phyloP scores from a whole-genome alignment of 176 grass and related monocot species.

The Aechmea fasciata region DNA sequence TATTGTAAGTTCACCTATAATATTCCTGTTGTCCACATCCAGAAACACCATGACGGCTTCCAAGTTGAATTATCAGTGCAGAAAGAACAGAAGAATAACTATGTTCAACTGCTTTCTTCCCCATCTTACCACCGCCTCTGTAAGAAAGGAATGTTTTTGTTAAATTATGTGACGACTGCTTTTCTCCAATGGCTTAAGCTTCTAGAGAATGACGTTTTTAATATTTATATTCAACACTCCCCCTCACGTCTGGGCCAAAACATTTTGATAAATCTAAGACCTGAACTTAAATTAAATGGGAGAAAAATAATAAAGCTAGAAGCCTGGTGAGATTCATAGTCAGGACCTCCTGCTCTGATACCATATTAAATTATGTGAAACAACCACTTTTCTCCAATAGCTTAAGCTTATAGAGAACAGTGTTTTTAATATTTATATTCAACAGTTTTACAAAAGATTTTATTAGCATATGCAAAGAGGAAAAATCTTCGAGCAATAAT shows the following conservation, averaged over 20 bases:
- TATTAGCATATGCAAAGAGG: background rate
- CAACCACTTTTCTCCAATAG: too few relatives aligned
- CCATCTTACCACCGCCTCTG: constrained; percentile 85
- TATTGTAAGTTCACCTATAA: constrained; percentile 34
- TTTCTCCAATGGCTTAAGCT: background rate
- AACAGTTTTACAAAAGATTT: background rate
- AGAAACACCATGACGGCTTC: constrained; percentile 73
- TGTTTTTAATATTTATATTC: background rate
- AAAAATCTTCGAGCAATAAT: background rate
- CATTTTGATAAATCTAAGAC: too few relatives aligned
- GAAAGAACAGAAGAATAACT: constrained; percentile 88
- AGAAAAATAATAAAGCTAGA: too few relatives aligned
- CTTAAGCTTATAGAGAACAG: too few relatives aligned
- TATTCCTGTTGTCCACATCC: constrained; percentile 59
- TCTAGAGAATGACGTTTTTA: too few relatives aligned
- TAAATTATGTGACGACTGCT: too few relatives aligned
- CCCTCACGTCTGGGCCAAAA: too few relatives aligned
- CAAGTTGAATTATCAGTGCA: constrained; percentile 81
- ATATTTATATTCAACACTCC: too few relatives aligned
- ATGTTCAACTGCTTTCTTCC: constrained; percentile 89
- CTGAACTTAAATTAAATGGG: too few relatives aligned
- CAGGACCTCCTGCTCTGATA: too few relatives aligned
- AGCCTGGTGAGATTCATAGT: too few relatives aligned
- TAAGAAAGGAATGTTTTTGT: background rate
- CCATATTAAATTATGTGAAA: too few relatives aligned